A percentile compares a stretch with the other conserved stretches of the same genome.
phyloP scores from a whole-genome alignment of 768 basidiomycete genomes.

The Mycena pura region DNA sequence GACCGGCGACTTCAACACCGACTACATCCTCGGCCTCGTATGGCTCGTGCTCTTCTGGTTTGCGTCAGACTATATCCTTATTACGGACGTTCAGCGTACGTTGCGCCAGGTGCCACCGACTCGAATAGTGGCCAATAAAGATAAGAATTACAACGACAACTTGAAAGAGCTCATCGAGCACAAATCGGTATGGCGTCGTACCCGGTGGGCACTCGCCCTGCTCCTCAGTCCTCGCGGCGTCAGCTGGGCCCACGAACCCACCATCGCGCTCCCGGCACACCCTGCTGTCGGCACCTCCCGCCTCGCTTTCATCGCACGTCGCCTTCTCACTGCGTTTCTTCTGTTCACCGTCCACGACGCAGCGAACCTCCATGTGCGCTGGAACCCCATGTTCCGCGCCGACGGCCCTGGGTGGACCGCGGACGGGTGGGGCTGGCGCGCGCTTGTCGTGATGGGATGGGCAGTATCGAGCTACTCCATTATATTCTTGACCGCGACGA shows the following conservation, averaged over 20 bases:
- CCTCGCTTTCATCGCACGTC: conserved; percentile 28
- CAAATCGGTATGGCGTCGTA: conserved; percentile 27
- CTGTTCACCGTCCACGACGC: conserved; percentile 33
- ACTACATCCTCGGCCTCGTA: neutral
- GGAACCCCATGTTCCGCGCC: conserved; percentile 26
- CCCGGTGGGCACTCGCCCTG: conserved; percentile 33
- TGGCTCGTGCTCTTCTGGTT: conserved; percentile 2
- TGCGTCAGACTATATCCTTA: conserved; percentile 28
- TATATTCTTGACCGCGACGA: too few species aligned
- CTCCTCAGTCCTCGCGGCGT: conserved; percentile 35
- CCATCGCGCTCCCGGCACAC: conserved; percentile 27
- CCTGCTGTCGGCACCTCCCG: conserved; percentile 24
- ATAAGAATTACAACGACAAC: too few species aligned
- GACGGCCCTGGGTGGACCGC: conserved; percentile 15
- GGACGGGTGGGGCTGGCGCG: conserved; percentile 14
- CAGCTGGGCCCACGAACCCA: conserved; percentile 36
- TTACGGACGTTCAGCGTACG: conserved; percentile 36
- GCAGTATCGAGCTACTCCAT: conserved; percentile 7
- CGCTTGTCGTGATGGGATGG: conserved; percentile 20
- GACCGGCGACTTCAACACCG: neutral
- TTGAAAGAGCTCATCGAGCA: conserved; percentile 26
- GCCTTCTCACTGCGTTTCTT: conserved; percentile 15
- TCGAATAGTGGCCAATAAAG: conserved; percentile 13
- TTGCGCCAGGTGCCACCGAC: conserved; percentile 14
- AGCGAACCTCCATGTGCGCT: conserved; percentile 21